Evolutionary conservation across 805 yeast genomes (phyloP).

Genomic region (Candida palmyrensis): DNA sequence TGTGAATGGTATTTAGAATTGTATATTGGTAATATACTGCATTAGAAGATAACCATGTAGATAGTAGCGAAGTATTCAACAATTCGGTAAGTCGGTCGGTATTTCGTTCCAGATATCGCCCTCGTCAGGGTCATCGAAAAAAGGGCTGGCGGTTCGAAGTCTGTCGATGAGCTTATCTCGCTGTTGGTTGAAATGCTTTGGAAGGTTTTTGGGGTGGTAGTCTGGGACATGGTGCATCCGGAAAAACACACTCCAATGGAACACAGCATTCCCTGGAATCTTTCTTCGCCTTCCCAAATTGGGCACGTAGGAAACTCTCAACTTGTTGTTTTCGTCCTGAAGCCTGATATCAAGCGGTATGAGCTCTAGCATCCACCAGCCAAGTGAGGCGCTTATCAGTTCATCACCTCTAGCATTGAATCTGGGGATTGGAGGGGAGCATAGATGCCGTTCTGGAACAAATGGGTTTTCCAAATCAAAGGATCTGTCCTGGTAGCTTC

Average conservation of each 20-base stretch:
- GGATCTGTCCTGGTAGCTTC: background rate
- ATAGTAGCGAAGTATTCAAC: too few species aligned
- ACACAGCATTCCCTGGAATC: slow-evolving; percentile 40
- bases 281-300: slow-evolving; percentile 51
- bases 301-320: slow-evolving; percentile 48
- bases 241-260: slow-evolving; percentile 67
- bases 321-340: slow-evolving; percentile 43
- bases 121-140: background rate
- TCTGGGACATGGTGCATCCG: slow-evolving; percentile 42
- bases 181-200: slow-evolving; percentile 5
- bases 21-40: slow-evolving; percentile 13
- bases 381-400: slow-evolving; percentile 16
- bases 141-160: background rate
- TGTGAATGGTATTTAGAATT: slow-evolving; percentile 3
- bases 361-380: slow-evolving; percentile 62
- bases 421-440: slow-evolving; percentile 14
- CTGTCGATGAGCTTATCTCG: background rate
- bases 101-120: slow-evolving; percentile 22
- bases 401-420: slow-evolving; percentile 38
- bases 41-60: slow-evolving; percentile 7
- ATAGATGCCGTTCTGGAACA: slow-evolving; percentile 2
- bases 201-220: slow-evolving; percentile 36
- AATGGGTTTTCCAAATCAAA: background rate
- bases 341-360: slow-evolving; percentile 53
- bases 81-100: slow-evolving; percentile 27